Conservation (phyloP, 2,329 filamentous ascomycete genomes). For the Coleophoma cylindrospora region DNA sequence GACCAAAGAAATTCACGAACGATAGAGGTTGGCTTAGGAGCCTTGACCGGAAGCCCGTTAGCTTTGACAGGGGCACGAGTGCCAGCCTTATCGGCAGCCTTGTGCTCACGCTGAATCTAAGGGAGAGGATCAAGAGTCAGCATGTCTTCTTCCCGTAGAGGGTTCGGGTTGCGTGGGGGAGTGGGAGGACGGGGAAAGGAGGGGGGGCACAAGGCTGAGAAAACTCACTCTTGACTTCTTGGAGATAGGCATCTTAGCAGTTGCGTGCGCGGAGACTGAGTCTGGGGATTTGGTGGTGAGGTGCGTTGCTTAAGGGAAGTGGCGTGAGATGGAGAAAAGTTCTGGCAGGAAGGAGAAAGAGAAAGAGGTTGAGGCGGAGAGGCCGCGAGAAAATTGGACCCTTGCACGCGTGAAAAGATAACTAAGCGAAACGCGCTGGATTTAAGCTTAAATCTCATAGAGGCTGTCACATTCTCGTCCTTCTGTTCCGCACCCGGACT, state of each 20-base stretch:
- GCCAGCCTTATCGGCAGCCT: slow-evolving; percentile 47
- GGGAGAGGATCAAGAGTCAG: background rate
- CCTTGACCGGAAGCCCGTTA: slow-evolving; percentile 50
- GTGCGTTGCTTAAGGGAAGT: background rate
- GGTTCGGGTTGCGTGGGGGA: background rate
- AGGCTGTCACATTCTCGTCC: background rate
- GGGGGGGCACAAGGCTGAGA: too few relatives aligned
- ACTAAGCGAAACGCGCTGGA: background rate
- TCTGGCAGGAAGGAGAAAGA: slow-evolving; percentile 17
- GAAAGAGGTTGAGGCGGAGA: background rate
- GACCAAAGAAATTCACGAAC: slow-evolving; percentile 24
- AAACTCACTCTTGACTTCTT: slow-evolving; percentile 36
- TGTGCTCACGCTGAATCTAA: slow-evolving; percentile 48
- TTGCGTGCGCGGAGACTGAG: too few relatives aligned
- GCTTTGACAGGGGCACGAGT: slow-evolving; percentile 48
- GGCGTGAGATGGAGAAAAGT: background rate
- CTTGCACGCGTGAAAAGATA: background rate
- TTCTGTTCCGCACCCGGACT: background rate
- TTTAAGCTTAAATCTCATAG: background rate
- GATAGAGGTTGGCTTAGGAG: slow-evolving; percentile 45
- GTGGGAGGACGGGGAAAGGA: too few relatives aligned
- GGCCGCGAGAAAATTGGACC: background rate
- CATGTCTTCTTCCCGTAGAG: background rate
- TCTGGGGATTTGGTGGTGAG: background rate
- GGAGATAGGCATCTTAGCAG: slow-evolving; percentile 37